Evolutionary conservation across 140 eudicot genomes (phyloP).

Genomic region (Cichorium intybus): DNA sequence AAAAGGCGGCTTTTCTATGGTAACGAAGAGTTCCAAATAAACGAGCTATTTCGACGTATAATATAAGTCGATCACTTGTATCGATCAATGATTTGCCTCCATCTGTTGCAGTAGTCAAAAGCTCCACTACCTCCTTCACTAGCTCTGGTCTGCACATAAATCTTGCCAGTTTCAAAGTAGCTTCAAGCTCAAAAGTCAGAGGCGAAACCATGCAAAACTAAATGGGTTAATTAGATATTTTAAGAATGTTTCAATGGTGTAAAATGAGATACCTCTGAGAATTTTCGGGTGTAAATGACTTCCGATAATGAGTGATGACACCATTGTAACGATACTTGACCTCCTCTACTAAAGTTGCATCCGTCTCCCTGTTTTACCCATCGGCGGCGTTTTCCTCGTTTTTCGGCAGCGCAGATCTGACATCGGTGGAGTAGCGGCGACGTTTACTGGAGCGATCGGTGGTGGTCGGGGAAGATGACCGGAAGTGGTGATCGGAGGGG

Average conservation of each 20-base stretch:
- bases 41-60: constrained; percentile 92
- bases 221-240: too few relatives aligned
- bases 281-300: constrained; percentile 76
- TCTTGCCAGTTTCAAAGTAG: constrained; percentile 90
- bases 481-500: too few relatives aligned
- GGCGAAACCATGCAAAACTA: constrained; percentile 81
- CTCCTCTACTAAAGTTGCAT: constrained; percentile 81
- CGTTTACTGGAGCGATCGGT: too few relatives aligned
- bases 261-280: constrained; percentile 66
- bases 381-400: too few relatives aligned
- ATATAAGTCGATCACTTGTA: constrained; percentile 76
- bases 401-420: too few relatives aligned
- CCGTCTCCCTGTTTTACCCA: constrained; percentile 65
- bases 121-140: constrained; percentile 85
- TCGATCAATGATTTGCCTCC: constrained; percentile 88
- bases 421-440: too few relatives aligned
- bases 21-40: constrained; percentile 89
- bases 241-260: background rate
- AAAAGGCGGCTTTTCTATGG: constrained; percentile 94
- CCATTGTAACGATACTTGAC: constrained; percentile 85
- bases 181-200: constrained; percentile 94
- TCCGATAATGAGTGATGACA: constrained; percentile 86
- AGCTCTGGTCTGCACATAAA: constrained; percentile 80
- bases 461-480: too few relatives aligned
- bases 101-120: constrained; percentile 89